Evolutionary conservation across 1,284 basidiomycete species (phyloP).

Genomic region (Microbotryum scabiosae): DNA sequence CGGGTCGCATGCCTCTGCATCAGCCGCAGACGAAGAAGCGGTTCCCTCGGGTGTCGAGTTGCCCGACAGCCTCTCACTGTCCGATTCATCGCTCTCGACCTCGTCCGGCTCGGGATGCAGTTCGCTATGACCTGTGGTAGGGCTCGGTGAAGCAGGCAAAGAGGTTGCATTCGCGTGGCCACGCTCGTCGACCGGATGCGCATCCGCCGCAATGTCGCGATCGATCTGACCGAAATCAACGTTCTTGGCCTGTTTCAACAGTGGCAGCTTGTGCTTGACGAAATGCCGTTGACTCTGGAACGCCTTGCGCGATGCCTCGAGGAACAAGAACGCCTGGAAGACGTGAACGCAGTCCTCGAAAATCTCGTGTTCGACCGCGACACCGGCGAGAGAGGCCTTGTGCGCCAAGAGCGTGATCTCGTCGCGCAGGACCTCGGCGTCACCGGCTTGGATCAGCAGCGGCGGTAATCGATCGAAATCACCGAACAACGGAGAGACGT

Average conservation of each 20-base stretch:
- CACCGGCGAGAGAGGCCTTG: conserved; percentile 81
- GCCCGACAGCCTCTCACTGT: not conserved
- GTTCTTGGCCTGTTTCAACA: conserved; percentile 9
- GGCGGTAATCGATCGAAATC: conserved; percentile 80
- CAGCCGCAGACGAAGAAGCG: not conserved
- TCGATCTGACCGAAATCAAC: conserved; percentile 28
- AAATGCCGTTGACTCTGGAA: conserved; percentile 69
- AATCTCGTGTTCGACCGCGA: conserved; percentile 79
- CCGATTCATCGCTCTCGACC: not conserved
- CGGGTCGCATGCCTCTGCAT: too few species aligned
- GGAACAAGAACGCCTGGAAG: conserved; percentile 80
- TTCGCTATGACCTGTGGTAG: not conserved
- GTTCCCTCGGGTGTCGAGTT: not conserved
- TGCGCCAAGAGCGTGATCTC: conserved; percentile 88
- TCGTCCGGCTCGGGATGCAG: not conserved
- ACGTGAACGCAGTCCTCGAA: conserved; percentile 66
- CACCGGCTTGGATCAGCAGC: conserved; percentile 84
- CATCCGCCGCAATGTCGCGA: conserved; percentile 21
- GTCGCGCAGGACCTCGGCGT: conserved; percentile 86
- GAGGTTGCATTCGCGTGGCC: conserved; percentile 20
- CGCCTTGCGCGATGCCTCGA: conserved; percentile 61
- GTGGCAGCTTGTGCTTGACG: conserved; percentile 42
- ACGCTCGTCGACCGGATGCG: conserved; percentile 24
- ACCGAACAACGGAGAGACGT: conserved; percentile 92
- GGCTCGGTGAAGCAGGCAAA: conserved; percentile 15